phyloP scores from a whole-genome alignment of 1,284 basidiomycete species.

The Cystobasidium pallidum region DNA sequence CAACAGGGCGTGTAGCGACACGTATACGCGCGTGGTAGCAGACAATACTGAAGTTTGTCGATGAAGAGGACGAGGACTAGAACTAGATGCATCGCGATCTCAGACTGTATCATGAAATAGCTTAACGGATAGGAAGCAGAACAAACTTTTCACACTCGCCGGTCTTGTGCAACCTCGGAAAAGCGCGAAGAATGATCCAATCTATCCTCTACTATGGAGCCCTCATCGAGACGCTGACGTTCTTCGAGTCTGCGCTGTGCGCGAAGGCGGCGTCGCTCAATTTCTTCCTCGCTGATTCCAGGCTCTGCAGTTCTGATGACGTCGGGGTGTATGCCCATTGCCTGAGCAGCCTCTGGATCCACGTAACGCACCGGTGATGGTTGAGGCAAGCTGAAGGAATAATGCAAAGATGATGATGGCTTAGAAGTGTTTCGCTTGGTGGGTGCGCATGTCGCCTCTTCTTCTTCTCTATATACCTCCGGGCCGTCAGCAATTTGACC shows the following conservation, averaged over 20 bases:
- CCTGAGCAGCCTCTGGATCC: conserved; percentile 42
- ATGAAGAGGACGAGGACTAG: no score
- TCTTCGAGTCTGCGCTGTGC: conserved; percentile 40
- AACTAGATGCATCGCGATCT: no score
- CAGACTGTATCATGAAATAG: neutral
- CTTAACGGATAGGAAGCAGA: neutral
- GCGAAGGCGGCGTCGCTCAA: conserved; percentile 33
- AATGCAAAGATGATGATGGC: conserved; percentile 17
- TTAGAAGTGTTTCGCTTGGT: neutral
- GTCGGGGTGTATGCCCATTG: conserved; percentile 44
- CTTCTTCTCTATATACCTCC: neutral
- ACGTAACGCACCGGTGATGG: conserved; percentile 36
- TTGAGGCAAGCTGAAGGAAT: conserved; percentile 28
- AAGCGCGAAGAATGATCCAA: conserved; percentile 22
- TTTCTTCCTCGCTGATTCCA: conserved; percentile 38
- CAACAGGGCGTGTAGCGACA: no score
- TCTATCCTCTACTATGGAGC: conserved; percentile 34
- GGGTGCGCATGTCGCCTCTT: neutral
- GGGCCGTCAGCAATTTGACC: neutral
- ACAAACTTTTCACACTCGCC: neutral
- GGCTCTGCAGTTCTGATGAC: conserved; percentile 33
- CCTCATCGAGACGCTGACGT: conserved; percentile 38
- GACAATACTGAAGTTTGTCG: no score
- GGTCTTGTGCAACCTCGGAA: conserved; percentile 16
- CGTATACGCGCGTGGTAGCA: no score